Percentiles rank a stretch among this genome's conserved stretches.
These are phyloP conservation scores for Fusarium subtropicale DNA, from an alignment of 2,329 filamentous ascomycete species.

Conservation along the genomic window DNA sequence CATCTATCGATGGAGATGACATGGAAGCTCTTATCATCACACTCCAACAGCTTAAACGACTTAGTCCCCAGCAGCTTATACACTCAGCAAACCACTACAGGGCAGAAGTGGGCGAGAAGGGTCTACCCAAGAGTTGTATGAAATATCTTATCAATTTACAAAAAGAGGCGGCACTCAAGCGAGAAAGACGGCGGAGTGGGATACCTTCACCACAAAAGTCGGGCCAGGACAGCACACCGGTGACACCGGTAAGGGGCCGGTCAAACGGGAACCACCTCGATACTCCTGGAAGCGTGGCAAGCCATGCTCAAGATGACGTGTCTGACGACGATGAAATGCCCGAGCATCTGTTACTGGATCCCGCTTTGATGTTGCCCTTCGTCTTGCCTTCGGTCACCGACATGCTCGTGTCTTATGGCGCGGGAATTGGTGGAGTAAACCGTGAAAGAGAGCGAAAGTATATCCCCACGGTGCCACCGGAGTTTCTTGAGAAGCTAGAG, in stretches of 20 bases:
- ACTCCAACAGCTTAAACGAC: slow-evolving; percentile 84
- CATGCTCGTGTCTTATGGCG: slow-evolving; percentile 95
- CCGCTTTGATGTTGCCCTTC: slow-evolving; percentile 92
- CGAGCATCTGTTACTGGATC: slow-evolving; percentile 83
- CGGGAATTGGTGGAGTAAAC: slow-evolving; percentile 93
- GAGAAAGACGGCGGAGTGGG: slow-evolving; percentile 64
- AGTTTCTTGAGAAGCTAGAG: slow-evolving; percentile 91
- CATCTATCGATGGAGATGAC: slow-evolving; percentile 86
- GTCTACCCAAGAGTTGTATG: slow-evolving; percentile 85
- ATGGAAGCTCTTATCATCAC: slow-evolving; percentile 89
- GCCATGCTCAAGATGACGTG: slow-evolving; percentile 49
- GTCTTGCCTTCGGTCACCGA: slow-evolving; percentile 95
- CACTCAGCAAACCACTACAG: slow-evolving; percentile 94
- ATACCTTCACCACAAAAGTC: slow-evolving; percentile 56
- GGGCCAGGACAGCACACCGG: slow-evolving; percentile 55
- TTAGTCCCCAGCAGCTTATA: slow-evolving; percentile 89
- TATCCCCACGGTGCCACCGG: slow-evolving; percentile 92
- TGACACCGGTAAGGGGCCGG: slow-evolving; percentile 58
- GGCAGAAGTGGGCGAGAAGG: slow-evolving; percentile 94
- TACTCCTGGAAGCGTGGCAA: slow-evolving; percentile 57
- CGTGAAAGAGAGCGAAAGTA: slow-evolving; percentile 93
- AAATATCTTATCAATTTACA: slow-evolving; percentile 87
- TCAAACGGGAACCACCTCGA: slow-evolving; percentile 59
- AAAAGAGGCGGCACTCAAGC: slow-evolving; percentile 74
- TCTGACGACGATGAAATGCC: slow-evolving; percentile 75